Evolutionary conservation across 176 grass and related monocot genomes (phyloP).

Genomic region (Oryza meridionalis): DNA sequence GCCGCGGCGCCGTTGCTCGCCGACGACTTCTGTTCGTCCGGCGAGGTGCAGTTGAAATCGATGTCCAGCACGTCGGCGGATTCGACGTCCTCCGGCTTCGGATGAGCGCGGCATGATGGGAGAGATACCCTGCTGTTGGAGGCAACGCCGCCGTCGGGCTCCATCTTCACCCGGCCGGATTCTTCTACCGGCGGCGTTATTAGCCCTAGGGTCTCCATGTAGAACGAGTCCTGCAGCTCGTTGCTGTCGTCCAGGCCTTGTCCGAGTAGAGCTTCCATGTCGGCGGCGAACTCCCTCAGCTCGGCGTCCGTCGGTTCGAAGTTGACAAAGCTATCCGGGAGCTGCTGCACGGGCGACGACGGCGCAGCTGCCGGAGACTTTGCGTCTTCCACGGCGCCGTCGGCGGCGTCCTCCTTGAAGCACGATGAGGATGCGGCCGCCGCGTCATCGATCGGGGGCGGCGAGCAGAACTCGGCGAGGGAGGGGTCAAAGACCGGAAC

Average conservation of each 20-base stretch:
- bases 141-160: slow-evolving; percentile 14
- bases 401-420: slow-evolving; percentile 15
- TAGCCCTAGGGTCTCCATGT: slow-evolving; percentile 71
- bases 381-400: slow-evolving; percentile 25
- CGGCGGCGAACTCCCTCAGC: slow-evolving; percentile 83
- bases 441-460: slow-evolving; percentile 48
- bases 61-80: slow-evolving; percentile 57
- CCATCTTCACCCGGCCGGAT: slow-evolving; percentile 47
- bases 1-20: slow-evolving; percentile 9
- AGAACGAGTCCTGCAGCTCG: slow-evolving; percentile 57
- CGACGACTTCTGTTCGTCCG: slow-evolving; percentile 36
- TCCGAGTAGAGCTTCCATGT: slow-evolving; percentile 89
- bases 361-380: neutral
- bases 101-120: neutral
- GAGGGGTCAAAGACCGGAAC: slow-evolving; percentile 70
- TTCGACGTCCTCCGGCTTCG: slow-evolving; percentile 46
- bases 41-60: slow-evolving; percentile 57
- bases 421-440: neutral
- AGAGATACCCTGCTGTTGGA: neutral
- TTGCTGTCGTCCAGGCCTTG: slow-evolving; percentile 45
- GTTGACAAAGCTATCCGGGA: slow-evolving; percentile 36
- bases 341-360: slow-evolving; percentile 45
- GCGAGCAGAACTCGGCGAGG: slow-evolving; percentile 69
- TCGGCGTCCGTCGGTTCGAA: slow-evolving; percentile 74
- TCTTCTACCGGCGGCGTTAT: slow-evolving; percentile 37